Evolutionary conservation across 2,329 filamentous ascomycete species (phyloP).

Genomic region (Seiridium cupressi): DNA sequence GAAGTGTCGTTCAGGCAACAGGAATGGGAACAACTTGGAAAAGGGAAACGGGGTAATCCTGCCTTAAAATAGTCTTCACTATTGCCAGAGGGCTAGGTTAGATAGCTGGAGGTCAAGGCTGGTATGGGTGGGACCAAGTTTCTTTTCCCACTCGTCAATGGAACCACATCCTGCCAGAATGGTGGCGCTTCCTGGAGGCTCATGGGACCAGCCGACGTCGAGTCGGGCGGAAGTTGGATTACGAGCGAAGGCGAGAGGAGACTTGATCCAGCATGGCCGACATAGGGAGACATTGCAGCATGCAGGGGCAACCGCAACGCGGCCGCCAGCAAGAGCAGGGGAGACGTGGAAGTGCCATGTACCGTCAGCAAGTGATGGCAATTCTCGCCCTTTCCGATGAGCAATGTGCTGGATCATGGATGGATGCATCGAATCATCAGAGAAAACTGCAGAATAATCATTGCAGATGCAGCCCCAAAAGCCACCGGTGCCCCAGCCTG

Average conservation of each 20-base stretch:
- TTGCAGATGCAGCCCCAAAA: not conserved
- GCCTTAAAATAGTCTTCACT: not conserved
- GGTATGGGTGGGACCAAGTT: not conserved
- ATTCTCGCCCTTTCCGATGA: not conserved
- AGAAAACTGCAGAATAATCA: not conserved
- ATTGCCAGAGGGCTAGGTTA: not conserved
- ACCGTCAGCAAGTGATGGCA: not conserved
- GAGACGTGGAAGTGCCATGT: not conserved
- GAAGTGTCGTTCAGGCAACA: not conserved
- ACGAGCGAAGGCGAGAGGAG: not conserved
- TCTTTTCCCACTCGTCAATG: not conserved
- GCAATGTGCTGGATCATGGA: not conserved
- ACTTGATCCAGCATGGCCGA: not conserved
- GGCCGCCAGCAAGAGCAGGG: not conserved
- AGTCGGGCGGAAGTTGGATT: not conserved
- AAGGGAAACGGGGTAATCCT: not conserved
- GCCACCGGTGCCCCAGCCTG: not conserved
- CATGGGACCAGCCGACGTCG: not conserved
- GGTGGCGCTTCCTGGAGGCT: not conserved
- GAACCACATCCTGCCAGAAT: not conserved
- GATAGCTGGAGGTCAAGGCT: not conserved
- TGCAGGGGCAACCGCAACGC: not conserved
- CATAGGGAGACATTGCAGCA: not conserved
- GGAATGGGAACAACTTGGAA: not conserved
- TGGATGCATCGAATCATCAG: not conserved